Evolutionary conservation across 805 yeast genomes (phyloP).

Genomic region (Saturnispora zaruensis): DNA sequence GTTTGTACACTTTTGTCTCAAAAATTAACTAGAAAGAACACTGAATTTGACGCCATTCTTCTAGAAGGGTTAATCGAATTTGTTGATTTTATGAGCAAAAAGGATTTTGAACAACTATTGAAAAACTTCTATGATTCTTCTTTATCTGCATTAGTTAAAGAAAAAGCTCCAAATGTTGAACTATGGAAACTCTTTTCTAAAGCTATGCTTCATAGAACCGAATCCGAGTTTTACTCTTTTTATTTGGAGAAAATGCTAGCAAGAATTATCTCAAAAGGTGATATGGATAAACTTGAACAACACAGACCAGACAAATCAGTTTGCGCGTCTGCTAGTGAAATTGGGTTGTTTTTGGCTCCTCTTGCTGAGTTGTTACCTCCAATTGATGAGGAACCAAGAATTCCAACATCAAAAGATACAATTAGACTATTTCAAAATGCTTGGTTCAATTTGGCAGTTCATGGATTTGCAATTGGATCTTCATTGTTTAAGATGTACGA

Average conservation of each 20-base stretch:
- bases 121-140: constrained; percentile 48
- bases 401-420: constrained; percentile 39
- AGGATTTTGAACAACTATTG: constrained; percentile 59
- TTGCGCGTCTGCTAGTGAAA: constrained; percentile 61
- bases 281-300: constrained; percentile 60
- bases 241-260: constrained; percentile 61
- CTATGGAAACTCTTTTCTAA: constrained; percentile 42
- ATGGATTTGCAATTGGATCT: constrained; percentile 66
- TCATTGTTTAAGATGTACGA: constrained; percentile 40
- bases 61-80: constrained; percentile 55
- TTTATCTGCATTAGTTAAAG: constrained; percentile 33
- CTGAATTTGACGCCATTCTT: constrained; percentile 46
- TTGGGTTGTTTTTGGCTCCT: constrained; percentile 56
- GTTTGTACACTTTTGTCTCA: constrained; percentile 78
- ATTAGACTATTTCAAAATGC: constrained; percentile 68
- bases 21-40: constrained; percentile 44
- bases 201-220: constrained; percentile 24
- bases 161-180: constrained; percentile 24
- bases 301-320: constrained; percentile 74
- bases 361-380: constrained; percentile 68
- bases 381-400: constrained; percentile 36
- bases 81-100: constrained; percentile 51
- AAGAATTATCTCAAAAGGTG: constrained; percentile 68
- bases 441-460: constrained; percentile 91
- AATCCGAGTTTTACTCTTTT: constrained; percentile 41